Base-by-base conservation (phyloP, 345 rosid genomes). In the Moringa oleifera region DNA sequence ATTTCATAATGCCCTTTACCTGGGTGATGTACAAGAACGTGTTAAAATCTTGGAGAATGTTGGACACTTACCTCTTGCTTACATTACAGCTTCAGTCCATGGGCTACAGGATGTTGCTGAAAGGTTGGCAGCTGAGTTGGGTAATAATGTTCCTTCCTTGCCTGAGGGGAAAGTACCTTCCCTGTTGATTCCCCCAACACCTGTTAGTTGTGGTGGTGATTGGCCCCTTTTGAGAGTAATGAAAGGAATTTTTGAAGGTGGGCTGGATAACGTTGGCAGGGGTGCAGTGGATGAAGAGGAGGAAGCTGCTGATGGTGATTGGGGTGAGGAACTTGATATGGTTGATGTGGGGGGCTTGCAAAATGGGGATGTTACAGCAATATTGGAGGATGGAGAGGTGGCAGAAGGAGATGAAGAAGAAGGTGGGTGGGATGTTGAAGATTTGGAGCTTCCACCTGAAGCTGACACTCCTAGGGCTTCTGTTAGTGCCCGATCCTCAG, bases 201-300 rank as follows among this genome's bases (percentile, higher is more conserved):
- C 98, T 0, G 62, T 93, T 20, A 73, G 82, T 61, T 75, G 86
- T 69, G 93, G 91, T 55, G 90, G 91, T 77, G 98, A 93, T 76
- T 93, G 98, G 98, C 97, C 98, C 7, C 91, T 93, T 66, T 78
- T 93, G 36, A 83, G 98, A 78, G 98, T 90, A 61, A 73, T 87
- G 87, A 86, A 80, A 80, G 98, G 98, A 47, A 83, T 93, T 64
- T 93, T 93, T 66, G 96, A 93, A 73, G 97, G 95, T 53, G 97
- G 96, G 46, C 75, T 88, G 61, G 96, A 93, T 67, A 81, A 68
- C 53, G 57, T 63, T 57, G 82, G 71, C 36, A 78, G 73, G 68
- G 87, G 71, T 59, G 84, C 68, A 51, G 87, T 37, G 20, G 88
- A 78, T 47, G 98, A 86, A 62, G 92, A 87, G 3, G 95, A 85